These are phyloP conservation scores for Mikania micrantha DNA, from an alignment of 129 eudicot genomes.

Conservation along the genomic window DNA sequence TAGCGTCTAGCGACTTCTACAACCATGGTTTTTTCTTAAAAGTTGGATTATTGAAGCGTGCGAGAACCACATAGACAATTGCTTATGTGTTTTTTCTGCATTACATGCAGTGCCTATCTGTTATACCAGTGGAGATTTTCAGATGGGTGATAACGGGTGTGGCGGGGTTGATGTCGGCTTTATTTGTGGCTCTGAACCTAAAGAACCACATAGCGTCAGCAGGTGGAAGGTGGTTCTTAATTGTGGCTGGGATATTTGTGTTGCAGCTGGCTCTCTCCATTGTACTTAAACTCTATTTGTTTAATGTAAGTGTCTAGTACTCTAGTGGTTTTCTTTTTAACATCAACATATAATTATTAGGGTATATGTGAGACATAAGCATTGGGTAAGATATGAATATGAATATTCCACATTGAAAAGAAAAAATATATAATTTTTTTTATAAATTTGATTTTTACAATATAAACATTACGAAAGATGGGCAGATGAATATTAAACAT, in stretches of 20 bases:
- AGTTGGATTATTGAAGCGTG: no score
- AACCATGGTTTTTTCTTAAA: no score
- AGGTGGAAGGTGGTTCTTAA: slow-evolving; percentile 89
- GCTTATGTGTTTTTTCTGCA: background rate
- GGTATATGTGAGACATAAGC: slow-evolving; percentile 10
- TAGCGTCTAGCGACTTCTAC: no score
- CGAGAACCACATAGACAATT: no score
- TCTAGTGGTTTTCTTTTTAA: background rate
- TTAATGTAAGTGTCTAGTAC: slow-evolving; percentile 45
- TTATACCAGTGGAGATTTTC: slow-evolving; percentile 63
- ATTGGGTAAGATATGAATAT: slow-evolving; percentile 4
- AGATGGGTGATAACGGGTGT: slow-evolving; percentile 93
- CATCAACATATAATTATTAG: slow-evolving; percentile 10
- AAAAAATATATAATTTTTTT: slow-evolving; percentile 7
- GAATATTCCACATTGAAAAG: slow-evolving; percentile 17
- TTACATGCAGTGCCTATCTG: slow-evolving; percentile 75
- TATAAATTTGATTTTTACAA: slow-evolving; percentile 3
- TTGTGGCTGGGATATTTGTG: slow-evolving; percentile 81
- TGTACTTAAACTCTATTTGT: slow-evolving; percentile 70
- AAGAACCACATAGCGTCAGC: slow-evolving; percentile 75
- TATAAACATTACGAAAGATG: no score
- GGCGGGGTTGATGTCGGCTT: slow-evolving; percentile 92
- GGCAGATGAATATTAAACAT: no score
- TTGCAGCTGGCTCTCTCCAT: slow-evolving; percentile 88
- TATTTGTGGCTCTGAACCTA: slow-evolving; percentile 88